These are phyloP conservation scores for Phialocephala sp. DNA, from an alignment of 2,329 filamentous ascomycete species.

Conservation along the genomic window DNA sequence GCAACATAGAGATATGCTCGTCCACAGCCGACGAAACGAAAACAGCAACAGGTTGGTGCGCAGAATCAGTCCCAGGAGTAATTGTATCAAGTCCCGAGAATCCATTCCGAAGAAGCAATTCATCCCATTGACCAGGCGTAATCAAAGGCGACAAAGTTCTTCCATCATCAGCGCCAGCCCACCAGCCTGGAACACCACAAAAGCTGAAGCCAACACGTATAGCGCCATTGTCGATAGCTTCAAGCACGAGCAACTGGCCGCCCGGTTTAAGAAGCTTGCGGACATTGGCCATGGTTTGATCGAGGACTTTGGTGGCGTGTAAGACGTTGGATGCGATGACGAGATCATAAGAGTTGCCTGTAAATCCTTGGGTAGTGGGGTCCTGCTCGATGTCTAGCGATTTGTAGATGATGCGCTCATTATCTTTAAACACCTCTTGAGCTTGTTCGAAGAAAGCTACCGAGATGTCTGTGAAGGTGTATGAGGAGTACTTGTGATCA, in stretches of 20 bases:
- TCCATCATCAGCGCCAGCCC: conserved; percentile 39
- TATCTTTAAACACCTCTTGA: conserved; percentile 33
- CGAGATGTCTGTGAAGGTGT: conserved; percentile 54
- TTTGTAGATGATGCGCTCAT: conserved; percentile 36
- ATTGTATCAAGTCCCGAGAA: conserved; percentile 24
- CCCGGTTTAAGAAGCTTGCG: conserved; percentile 41
- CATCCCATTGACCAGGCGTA: conserved; percentile 15
- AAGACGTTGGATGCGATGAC: conserved; percentile 33
- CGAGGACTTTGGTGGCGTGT: conserved; percentile 36
- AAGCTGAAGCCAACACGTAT: conserved; percentile 40
- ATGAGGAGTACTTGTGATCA: conserved; percentile 44
- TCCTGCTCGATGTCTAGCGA: conserved; percentile 36
- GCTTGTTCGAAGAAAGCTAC: conserved; percentile 49
- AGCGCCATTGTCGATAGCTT: conserved; percentile 37
- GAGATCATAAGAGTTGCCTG: conserved; percentile 24
- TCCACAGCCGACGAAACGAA: conserved; percentile 1
- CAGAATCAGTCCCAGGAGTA: conserved; percentile 12
- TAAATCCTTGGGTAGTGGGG: conserved; percentile 31
- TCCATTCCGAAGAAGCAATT: conserved; percentile 10
- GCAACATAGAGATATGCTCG: background rate
- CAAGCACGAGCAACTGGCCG: conserved; percentile 40
- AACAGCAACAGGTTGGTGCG: background rate
- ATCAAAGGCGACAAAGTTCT: conserved; percentile 10
- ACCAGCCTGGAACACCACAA: conserved; percentile 43
- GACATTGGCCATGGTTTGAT: conserved; percentile 38